Conservation (phyloP, 139 green algal species). For the Chlamydomonas asymmetrica region DNA sequence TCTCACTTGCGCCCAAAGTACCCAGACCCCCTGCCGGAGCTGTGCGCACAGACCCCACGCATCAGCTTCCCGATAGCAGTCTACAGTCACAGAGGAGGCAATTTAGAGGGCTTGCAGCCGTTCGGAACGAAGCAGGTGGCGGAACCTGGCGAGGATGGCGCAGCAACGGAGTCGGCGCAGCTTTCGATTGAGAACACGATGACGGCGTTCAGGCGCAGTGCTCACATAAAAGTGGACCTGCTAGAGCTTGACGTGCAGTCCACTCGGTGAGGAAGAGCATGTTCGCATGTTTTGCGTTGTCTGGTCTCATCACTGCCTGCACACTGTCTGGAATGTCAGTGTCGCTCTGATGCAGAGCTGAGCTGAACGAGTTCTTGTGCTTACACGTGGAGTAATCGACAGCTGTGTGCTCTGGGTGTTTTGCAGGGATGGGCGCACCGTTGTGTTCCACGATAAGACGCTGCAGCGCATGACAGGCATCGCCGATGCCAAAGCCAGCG, state of each 20-base stretch:
- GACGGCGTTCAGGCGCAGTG: neutral
- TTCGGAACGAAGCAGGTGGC: too few species aligned
- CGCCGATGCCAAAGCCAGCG: neutral
- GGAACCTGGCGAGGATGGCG: too few species aligned
- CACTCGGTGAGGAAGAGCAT: neutral
- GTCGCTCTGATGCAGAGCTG: too few species aligned
- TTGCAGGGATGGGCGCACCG: too few species aligned
- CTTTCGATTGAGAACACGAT: constrained; percentile 16
- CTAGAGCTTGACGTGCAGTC: constrained; percentile 28
- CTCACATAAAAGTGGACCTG: neutral
- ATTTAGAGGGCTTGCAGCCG: neutral
- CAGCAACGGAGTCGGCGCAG: neutral
- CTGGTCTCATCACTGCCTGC: too few species aligned
- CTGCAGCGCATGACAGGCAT: constrained; percentile 4
- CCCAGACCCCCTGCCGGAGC: too few species aligned
- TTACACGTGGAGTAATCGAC: too few species aligned
- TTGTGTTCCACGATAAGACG: constrained; percentile 15
- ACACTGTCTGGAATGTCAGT: too few species aligned
- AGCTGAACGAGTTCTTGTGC: too few species aligned
- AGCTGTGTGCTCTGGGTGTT: too few species aligned
- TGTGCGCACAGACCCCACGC: neutral
- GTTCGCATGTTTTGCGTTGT: too few species aligned
- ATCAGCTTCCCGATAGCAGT: constrained; percentile 17
- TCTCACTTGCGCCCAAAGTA: too few species aligned
- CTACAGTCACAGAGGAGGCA: constrained; percentile 18